Evolutionary conservation across 2,329 filamentous ascomycete genomes (phyloP), one percentile per base, ranked within the genome.

Genomic region (Xylaria sp.): DNA sequence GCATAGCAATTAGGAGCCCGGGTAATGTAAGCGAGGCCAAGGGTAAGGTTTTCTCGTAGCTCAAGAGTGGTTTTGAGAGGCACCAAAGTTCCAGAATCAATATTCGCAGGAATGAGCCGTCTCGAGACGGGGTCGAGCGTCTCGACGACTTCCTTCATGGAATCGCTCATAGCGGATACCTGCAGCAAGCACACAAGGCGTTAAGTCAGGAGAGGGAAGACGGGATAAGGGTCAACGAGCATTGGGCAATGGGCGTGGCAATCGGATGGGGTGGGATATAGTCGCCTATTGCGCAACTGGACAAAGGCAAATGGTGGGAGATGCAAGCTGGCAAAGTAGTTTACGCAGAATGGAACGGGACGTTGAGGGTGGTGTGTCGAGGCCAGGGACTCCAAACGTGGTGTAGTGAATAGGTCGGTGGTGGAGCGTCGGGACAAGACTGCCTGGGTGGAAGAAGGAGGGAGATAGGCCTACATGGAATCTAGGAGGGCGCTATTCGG

Each of bases 1-100:
- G 90, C 90, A 69, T 84, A 83, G 75, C 88, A 90, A 65, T 87
- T 85, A 47, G 90, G 90, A 56, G 90, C 85, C 71, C 89, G 84
- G 51, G 91, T 89, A 65, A 92, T 86, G 74, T 90, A 90, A 55
- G 88, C 88, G 61, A 85, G 81, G 51, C 89, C 83, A 63, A 85
- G 77, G 37, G 77, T 77, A 60, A 88, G 82, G 57, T 85, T 83
- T 67, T 87, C 84, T 53, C 83, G 80, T 54, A 87, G 80, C 72
- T 90, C 87, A 46, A 88, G 81, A 1, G 83, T 85, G 3, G 87
- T 89, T 75, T 88, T 89, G 48, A 90, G 78, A 29, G 86, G 85
- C 43, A 88, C 83, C 46, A 90, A 73, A 31, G 72, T 73, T 55
- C 73, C 73, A 56, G 64, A 58, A 63, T 71, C 48, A 53, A 75